Base-by-base conservation (phyloP, 116 monocot species). In the Phalaenopsis hybrid region DNA sequence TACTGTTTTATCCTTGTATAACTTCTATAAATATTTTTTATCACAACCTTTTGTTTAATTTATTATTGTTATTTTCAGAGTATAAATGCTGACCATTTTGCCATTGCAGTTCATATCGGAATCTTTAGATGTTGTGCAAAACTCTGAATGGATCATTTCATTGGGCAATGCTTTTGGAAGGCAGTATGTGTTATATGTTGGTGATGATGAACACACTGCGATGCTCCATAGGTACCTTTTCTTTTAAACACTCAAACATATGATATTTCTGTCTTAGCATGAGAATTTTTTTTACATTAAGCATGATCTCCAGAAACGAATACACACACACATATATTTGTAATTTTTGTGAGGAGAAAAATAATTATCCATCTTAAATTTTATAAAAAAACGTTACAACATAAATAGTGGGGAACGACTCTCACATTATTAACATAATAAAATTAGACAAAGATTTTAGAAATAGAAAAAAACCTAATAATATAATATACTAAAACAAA, bases 91-190 rank as follows among this genome's bases (percentile, higher is more conserved):
- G 16, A 44, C 51, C 83, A 67, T 70, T 81, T 65, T 89, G 77
- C 46, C 16, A 58, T 87, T 78, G 74, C 91, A 98, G 97, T 93
- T 98, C 80, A 84, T 98, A 48, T 86, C 95, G 80, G 97, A 98
- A 86, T 94, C 97, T 77, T 68, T 98, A 84, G 94, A 98, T 92
- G 95, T 98, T 81, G 88, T 87, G 76, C 90, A 87, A 70, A 95
- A 98, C 67, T 34, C 48, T 57, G 90, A 92, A 85, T 98, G 95
- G 95, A 81, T 90, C 57, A 83, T 94, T 58, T 90, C 93, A 9
- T 85, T 98, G 81, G 97, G 97, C 70, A 79, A 98, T 84, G 88
- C 97, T 83, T 98, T 98, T 85, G 85, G 86, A 55, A 87, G 88
- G 33, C 97, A 98, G 20, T 98, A 94, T 88, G 68, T 61, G 46